Conservation (phyloP, 2,329 filamentous ascomycete genomes). For the Hysterium pulicare region DNA sequence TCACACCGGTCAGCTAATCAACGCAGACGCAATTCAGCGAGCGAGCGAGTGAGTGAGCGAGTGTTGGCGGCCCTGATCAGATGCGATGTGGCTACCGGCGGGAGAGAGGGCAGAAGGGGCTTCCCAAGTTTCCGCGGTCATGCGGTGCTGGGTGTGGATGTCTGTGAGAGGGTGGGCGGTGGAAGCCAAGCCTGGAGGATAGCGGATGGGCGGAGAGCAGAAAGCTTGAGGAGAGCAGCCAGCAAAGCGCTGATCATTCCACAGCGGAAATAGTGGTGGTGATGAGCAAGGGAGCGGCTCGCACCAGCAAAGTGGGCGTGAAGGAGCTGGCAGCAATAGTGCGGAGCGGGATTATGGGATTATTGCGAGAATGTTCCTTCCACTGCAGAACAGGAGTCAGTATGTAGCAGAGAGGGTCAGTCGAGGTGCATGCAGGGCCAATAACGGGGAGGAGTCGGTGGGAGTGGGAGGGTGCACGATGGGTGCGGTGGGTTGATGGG, state of each 20-base stretch:
- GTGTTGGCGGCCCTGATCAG: not conserved
- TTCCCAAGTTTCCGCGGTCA: constrained; percentile 1
- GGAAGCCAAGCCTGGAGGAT: not conserved
- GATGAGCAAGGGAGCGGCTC: not conserved
- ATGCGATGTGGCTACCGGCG: not conserved
- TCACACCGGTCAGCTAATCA: no score
- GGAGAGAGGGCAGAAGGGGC: not conserved
- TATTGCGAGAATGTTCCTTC: not conserved
- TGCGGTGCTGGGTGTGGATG: not conserved
- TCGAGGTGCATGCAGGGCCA: not conserved
- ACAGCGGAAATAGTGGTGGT: not conserved
- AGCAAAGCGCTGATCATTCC: not conserved
- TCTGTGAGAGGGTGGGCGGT: not conserved
- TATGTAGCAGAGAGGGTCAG: not conserved
- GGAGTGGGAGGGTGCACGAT: no score
- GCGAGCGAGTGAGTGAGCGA: no score
- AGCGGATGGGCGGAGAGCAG: not conserved
- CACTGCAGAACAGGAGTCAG: not conserved
- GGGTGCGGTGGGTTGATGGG: no score
- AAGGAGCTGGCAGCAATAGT: no score
- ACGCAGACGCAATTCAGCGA: no score
- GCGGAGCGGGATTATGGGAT: no score
- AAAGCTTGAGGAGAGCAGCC: not conserved
- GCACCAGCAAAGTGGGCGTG: no score
- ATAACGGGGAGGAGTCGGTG: not conserved